Evolutionary conservation across 768 basidiomycete species (phyloP).

Genomic region (Trametes coccinea): DNA sequence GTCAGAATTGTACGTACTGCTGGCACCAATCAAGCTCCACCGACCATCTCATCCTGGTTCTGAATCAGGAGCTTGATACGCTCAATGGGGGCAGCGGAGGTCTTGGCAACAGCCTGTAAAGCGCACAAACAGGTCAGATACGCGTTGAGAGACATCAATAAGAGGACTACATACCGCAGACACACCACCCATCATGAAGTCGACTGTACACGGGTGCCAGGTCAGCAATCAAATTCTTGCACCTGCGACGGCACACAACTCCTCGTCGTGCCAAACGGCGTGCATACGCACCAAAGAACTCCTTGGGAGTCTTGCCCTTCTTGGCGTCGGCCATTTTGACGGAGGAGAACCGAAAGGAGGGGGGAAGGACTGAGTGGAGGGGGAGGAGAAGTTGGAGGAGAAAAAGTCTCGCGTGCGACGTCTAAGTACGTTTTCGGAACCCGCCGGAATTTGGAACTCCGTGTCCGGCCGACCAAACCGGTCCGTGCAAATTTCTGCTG

Average conservation of each 20-base stretch:
- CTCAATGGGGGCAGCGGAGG: constrained; percentile 98
- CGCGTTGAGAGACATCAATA: not conserved
- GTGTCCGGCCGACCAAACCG: constrained; percentile 19
- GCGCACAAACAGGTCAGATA: constrained; percentile 26
- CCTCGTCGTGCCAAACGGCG: constrained; percentile 6
- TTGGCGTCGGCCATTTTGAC: constrained; percentile 79
- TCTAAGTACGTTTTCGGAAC: constrained; percentile 28
- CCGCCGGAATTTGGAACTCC: constrained; percentile 22
- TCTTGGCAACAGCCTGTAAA: constrained; percentile 93
- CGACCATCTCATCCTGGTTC: constrained; percentile 99
- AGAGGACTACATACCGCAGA: constrained; percentile 65
- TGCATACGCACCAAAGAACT: constrained; percentile 72
- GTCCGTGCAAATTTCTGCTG: constrained; percentile 15
- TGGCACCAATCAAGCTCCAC: constrained; percentile 10
- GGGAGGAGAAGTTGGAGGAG: constrained; percentile 44
- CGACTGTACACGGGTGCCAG: constrained; percentile 52
- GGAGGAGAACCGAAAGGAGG: constrained; percentile 38
- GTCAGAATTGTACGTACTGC: not conserved
- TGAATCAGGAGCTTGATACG: constrained; percentile 98
- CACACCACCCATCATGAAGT: constrained; percentile 97
- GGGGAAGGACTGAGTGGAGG: constrained; percentile 54
- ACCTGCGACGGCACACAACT: not conserved
- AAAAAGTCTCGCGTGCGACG: constrained; percentile 30
- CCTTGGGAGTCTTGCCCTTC: constrained; percentile 88
- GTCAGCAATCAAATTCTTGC: constrained; percentile 32